These are phyloP conservation scores for Pueraria montana DNA, from an alignment of 306 rosid genomes.

Conservation along the genomic window DNA sequence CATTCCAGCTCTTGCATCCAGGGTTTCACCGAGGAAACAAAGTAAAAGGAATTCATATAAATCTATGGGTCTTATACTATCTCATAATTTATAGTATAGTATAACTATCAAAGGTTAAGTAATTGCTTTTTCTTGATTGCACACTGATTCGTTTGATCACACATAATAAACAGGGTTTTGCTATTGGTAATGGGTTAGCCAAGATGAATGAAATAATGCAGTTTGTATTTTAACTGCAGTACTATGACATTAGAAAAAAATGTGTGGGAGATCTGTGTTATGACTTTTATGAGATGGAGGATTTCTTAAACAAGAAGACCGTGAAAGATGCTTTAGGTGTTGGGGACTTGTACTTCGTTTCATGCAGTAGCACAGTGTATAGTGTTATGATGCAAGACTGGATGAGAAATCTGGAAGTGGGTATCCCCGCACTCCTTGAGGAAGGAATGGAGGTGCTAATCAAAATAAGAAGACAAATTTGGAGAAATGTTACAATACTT, in stretches of 20 bases:
- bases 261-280: conserved; percentile 72
- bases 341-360: conserved; percentile 74
- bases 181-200: conserved; percentile 90
- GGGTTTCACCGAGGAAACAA: conserved; percentile 89
- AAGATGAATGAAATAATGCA: conserved; percentile 1
- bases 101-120: conserved; percentile 24
- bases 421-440: conserved; percentile 86
- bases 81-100: neutral
- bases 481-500: too few relatives aligned
- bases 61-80: conserved; percentile 66
- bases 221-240: conserved; percentile 62
- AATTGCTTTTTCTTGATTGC: neutral
- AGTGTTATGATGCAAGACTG: conserved; percentile 75
- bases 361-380: conserved; percentile 78
- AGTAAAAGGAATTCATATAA: conserved; percentile 79
- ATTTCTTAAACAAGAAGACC: conserved; percentile 67
- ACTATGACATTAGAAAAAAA: conserved; percentile 88
- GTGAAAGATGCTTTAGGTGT: conserved; percentile 86
- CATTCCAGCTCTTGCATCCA: conserved; percentile 89
- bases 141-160: conserved; percentile 5
- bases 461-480: too few relatives aligned
- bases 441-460: conserved; percentile 90
- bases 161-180: conserved; percentile 74
- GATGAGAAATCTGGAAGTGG: conserved; percentile 98
- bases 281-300: conserved; percentile 84